Base-by-base conservation (phyloP, 768 basidiomycete species). In the Tephrocybe sp. region DNA sequence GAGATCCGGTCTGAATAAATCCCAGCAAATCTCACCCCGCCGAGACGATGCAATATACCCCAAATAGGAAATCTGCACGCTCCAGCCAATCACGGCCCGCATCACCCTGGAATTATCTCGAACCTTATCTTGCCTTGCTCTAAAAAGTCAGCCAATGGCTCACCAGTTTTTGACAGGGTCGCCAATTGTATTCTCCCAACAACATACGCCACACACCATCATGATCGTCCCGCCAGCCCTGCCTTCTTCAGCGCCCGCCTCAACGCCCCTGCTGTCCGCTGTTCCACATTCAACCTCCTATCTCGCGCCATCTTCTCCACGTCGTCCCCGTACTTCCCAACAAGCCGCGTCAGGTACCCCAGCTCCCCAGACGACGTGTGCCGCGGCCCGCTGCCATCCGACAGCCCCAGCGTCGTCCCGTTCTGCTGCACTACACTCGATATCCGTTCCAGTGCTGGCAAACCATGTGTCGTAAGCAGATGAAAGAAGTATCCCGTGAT, bases 221-320 rank as follows among this genome's bases (percentile, higher is more conserved):
- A 61, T 55, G 54, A 61, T 64, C 60, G 15, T 36, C 34, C 32
- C 37, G 43, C 69, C 50, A 79, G 62, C 11, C 82, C 79, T 28
- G 83, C 81, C 62, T 78, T 81, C 56, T 66, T 70, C 54, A 90
- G 70, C 25, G 82, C 86, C 63, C 83, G 75, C 60, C 66, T 73
- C 62, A 98, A 66, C 71, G 93, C 84, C 15, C 90, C 94, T 26
- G 74, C 78, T 2, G 93, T 97, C 63, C 86, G 81, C 72, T 98
- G 96, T 67, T 85, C 86, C 14, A 80, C 70, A 66, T 98, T 98
- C 52, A 88, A 66, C 68, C 77, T 86, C 52, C 83, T 72, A 70
- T 98, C 95, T 58, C 76, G 73, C 10, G 84, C 82, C 94, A 97
- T 98, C 43, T 69, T 74, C 24, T 80, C 78, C 20, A 86, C 70